Conservation (phyloP, 1,284 basidiomycete genomes). For the Baeospora myosura region DNA sequence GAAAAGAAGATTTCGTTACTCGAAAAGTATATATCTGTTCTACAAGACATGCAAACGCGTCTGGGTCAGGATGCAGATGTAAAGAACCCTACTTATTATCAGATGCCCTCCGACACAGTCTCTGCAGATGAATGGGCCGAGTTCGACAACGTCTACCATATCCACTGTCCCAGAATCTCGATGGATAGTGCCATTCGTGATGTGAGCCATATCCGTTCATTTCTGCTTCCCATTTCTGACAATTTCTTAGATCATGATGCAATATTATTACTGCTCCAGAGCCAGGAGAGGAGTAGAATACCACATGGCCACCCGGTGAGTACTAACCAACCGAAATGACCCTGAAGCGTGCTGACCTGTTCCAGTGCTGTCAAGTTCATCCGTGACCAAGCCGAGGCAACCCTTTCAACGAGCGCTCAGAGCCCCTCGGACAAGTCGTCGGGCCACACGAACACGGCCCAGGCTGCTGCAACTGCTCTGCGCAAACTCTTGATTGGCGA, state of each 20-base stretch:
- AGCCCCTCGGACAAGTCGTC: slow-evolving; percentile 28
- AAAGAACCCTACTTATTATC: slow-evolving; percentile 38
- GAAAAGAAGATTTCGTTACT: slow-evolving; percentile 54
- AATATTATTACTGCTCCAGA: slow-evolving; percentile 84
- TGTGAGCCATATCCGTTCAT: slow-evolving; percentile 33
- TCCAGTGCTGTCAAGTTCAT: slow-evolving; percentile 77
- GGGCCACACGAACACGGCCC: slow-evolving; percentile 34
- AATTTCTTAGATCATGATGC: slow-evolving; percentile 62
- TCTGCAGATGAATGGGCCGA: slow-evolving; percentile 69
- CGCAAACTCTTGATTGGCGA: slow-evolving; percentile 56
- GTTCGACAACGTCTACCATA: slow-evolving; percentile 88
- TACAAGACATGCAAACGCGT: slow-evolving; percentile 42
- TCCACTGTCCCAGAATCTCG: slow-evolving; percentile 82
- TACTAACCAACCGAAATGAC: slow-evolving; percentile 8
- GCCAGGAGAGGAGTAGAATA: slow-evolving; percentile 78
- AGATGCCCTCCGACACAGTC: slow-evolving; percentile 60
- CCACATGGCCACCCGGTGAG: slow-evolving; percentile 79
- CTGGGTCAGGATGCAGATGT: slow-evolving; percentile 25
- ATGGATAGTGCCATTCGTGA: slow-evolving; percentile 77
- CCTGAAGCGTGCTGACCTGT: slow-evolving; percentile 4
- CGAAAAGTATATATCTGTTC: slow-evolving; percentile 52
- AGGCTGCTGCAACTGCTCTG: slow-evolving; percentile 55
- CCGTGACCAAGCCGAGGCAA: slow-evolving; percentile 64
- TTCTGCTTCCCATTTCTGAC: slow-evolving; percentile 5
- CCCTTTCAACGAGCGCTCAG: slow-evolving; percentile 24